These are phyloP conservation scores for Flaveria linearis DNA, from an alignment of 129 eudicot species.

Conservation along the genomic window DNA sequence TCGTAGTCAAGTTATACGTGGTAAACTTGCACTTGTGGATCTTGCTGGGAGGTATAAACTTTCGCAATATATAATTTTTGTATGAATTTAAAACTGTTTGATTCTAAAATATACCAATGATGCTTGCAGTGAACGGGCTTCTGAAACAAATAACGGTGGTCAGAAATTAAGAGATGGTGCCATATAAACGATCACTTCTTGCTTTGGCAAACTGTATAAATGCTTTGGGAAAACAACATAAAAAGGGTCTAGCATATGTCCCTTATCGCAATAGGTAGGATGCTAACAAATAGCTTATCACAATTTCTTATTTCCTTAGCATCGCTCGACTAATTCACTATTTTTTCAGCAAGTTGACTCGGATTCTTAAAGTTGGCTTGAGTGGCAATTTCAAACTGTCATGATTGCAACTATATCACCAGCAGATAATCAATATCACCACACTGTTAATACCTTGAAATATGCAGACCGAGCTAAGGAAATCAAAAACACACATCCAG, in stretches of 20 bases:
- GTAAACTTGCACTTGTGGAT: slow-evolving; percentile 96
- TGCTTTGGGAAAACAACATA: slow-evolving; percentile 92
- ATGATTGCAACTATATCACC: slow-evolving; percentile 97
- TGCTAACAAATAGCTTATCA: slow-evolving; percentile 25
- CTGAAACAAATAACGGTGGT: slow-evolving; percentile 88
- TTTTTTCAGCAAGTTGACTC: slow-evolving; percentile 76
- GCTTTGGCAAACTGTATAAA: slow-evolving; percentile 97
- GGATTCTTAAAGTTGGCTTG: slow-evolving; percentile 96
- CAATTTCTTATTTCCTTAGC: slow-evolving; percentile 9
- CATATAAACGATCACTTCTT: slow-evolving; percentile 89
- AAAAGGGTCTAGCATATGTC: slow-evolving; percentile 95
- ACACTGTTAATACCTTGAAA: slow-evolving; percentile 86
- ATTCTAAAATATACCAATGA: slow-evolving; percentile 17
- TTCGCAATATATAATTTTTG: slow-evolving; percentile 4
- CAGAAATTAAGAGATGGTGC: slow-evolving; percentile 96
- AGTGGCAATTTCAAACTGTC: slow-evolving; percentile 91
- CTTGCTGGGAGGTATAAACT: slow-evolving; percentile 85
- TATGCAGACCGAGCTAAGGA: slow-evolving; percentile 97
- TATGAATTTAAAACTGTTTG: neutral
- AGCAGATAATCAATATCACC: slow-evolving; percentile 84
- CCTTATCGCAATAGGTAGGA: slow-evolving; percentile 98
- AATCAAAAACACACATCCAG: slow-evolving; percentile 91
- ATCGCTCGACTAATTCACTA: slow-evolving; percentile 26
- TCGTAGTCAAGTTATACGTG: slow-evolving; percentile 73
- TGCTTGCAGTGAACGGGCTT: slow-evolving; percentile 82